These are phyloP conservation scores for Fraxinus excelsior DNA, from an alignment of 257 asterid species.

Conservation along the genomic window DNA sequence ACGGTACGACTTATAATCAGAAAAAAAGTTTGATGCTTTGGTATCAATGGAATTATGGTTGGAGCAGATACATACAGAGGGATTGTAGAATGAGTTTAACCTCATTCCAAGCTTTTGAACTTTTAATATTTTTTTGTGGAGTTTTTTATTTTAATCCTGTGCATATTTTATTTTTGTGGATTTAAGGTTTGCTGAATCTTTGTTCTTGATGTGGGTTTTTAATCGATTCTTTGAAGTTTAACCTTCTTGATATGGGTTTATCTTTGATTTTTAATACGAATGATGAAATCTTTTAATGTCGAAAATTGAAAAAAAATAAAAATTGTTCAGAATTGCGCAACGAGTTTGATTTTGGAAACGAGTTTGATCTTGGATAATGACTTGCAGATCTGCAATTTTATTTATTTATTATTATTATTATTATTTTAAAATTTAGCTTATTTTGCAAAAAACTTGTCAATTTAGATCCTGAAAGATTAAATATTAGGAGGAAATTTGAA, in stretches of 20 bases:
- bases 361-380: not conserved
- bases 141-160: not conserved
- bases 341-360: not conserved
- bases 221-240: not conserved
- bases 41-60: not conserved
- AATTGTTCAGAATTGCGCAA: not conserved
- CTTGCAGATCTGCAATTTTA: not conserved
- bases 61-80: slow-evolving; percentile 10
- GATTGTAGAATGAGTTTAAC: slow-evolving; percentile 15
- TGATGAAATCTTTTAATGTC: not conserved
- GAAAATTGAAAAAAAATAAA: not conserved
- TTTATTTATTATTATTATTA: not conserved
- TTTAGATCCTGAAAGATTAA: not conserved
- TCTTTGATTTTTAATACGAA: not conserved
- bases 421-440: not conserved
- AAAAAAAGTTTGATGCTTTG: not conserved
- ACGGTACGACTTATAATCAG: slow-evolving; percentile 29
- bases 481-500: not conserved
- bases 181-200: not conserved
- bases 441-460: not conserved
- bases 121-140: not conserved
- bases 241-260: not conserved
- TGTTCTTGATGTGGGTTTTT: not conserved
- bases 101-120: not conserved
- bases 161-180: not conserved